phyloP scores from a whole-genome alignment of 345 rosid genomes.

The Combretum micranthum region DNA sequence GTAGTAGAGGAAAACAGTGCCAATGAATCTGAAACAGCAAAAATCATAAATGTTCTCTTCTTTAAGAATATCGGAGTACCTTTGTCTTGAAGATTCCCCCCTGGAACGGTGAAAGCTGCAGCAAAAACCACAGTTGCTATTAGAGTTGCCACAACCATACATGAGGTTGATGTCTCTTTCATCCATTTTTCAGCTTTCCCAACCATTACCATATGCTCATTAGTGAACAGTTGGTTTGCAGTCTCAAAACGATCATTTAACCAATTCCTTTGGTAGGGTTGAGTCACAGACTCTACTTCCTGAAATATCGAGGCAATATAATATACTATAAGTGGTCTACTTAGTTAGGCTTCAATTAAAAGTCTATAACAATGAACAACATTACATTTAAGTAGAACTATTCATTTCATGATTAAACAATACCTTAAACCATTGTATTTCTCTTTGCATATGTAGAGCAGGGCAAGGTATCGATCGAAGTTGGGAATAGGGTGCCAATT shows the following conservation, averaged over 20 bases:
- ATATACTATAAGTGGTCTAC: too few species aligned
- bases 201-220: background rate
- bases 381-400: too few species aligned
- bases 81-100: constrained; percentile 10
- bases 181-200: constrained; percentile 4
- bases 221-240: fast-evolving
- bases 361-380: too few species aligned
- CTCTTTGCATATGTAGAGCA: constrained; percentile 13
- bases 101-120: constrained; percentile 27
- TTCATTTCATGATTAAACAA: too few species aligned
- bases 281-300: background rate
- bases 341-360: too few species aligned
- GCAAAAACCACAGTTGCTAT: constrained; percentile 28
- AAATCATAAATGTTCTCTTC: constrained; percentile 3
- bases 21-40: constrained; percentile 20
- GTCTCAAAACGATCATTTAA: too few species aligned
- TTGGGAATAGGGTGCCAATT: background rate
- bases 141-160: constrained; percentile 24
- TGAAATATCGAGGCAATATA: too few species aligned
- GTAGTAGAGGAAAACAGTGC: constrained; percentile 18
- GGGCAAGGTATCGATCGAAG: constrained; percentile 5
- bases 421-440: constrained; percentile 16
- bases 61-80: constrained; percentile 14
- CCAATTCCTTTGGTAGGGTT: background rate
- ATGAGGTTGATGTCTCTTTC: constrained; percentile 22